Conservation (phyloP, 2,329 filamentous ascomycete genomes). For the Penicillium sp. region DNA sequence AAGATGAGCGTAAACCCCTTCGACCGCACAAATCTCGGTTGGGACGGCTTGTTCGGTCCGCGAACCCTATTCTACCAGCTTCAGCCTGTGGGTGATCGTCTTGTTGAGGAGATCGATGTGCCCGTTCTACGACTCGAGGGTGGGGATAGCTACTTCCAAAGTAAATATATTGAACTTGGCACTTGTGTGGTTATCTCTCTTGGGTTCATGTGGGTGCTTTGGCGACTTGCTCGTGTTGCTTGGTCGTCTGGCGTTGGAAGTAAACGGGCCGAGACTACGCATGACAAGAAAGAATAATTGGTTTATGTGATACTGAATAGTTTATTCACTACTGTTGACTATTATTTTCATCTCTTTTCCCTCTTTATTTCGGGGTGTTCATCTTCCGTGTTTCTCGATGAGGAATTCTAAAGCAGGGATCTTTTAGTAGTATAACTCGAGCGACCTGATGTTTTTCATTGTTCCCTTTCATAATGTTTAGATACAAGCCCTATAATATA, state of each 20-base stretch:
- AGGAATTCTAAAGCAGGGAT: not conserved
- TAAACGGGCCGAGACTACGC: slow-evolving; percentile 5
- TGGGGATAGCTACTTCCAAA: slow-evolving; percentile 41
- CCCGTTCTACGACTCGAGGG: slow-evolving; percentile 62
- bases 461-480: too few species aligned
- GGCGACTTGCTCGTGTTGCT: slow-evolving; percentile 50
- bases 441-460: too few species aligned
- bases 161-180: slow-evolving; percentile 47
- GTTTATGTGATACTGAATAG: not conserved
- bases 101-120: slow-evolving; percentile 59
- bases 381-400: not conserved
- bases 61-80: slow-evolving; percentile 82
- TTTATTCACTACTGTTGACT: not conserved
- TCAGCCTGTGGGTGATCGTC: slow-evolving; percentile 48
- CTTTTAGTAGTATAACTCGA: not conserved
- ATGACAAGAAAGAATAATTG: slow-evolving; percentile 30
- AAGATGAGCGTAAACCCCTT: slow-evolving; percentile 79
- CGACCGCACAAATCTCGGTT: slow-evolving; percentile 79
- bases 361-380: not conserved
- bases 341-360: not conserved
- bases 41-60: slow-evolving; percentile 73
- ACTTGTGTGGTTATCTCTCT: slow-evolving; percentile 60
- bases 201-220: slow-evolving; percentile 69
- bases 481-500: too few species aligned
- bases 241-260: slow-evolving; percentile 20